phyloP scores from a whole-genome alignment of 352 stramenopile genomes.

The Peronosclerospora sorghi region DNA sequence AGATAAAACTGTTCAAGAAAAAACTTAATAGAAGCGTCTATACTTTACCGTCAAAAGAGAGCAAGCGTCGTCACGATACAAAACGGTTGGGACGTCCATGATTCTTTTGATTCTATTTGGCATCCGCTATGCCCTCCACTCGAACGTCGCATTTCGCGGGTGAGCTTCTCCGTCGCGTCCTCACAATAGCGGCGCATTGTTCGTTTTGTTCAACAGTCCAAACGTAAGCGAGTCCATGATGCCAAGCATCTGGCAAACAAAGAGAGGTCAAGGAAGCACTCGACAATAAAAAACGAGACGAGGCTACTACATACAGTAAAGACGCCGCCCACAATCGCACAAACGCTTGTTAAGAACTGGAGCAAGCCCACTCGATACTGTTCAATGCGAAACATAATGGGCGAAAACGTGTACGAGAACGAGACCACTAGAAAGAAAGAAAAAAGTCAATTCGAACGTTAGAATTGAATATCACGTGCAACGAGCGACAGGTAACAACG shows the following conservation, averaged over 20 bases:
- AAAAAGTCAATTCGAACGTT: constrained; percentile 4
- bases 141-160: not conserved
- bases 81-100: too few relatives aligned
- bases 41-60: too few relatives aligned
- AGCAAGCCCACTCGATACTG: constrained; percentile 84
- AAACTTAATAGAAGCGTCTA: too few relatives aligned
- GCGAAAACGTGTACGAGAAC: constrained; percentile 95
- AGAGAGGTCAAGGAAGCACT: too few relatives aligned
- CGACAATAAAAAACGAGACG: not conserved
- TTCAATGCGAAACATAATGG: constrained; percentile 94
- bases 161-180: constrained; percentile 10
- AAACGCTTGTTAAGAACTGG: constrained; percentile 88
- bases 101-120: too few relatives aligned
- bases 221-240: constrained; percentile 59
- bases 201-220: constrained; percentile 37
- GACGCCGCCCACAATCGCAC: constrained; percentile 86
- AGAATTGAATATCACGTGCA: constrained; percentile 1
- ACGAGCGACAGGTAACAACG: constrained; percentile 6
- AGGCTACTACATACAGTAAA: constrained; percentile 60
- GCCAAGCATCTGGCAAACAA: constrained; percentile 39
- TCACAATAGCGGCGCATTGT: constrained; percentile 34
- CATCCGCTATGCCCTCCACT: not conserved
- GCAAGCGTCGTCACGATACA: too few relatives aligned
- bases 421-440: constrained; percentile 80
- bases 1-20: constrained; percentile 33